These are phyloP conservation scores for Termitomyces bulborhizus DNA, from an alignment of 768 basidiomycete genomes.

Conservation along the genomic window DNA sequence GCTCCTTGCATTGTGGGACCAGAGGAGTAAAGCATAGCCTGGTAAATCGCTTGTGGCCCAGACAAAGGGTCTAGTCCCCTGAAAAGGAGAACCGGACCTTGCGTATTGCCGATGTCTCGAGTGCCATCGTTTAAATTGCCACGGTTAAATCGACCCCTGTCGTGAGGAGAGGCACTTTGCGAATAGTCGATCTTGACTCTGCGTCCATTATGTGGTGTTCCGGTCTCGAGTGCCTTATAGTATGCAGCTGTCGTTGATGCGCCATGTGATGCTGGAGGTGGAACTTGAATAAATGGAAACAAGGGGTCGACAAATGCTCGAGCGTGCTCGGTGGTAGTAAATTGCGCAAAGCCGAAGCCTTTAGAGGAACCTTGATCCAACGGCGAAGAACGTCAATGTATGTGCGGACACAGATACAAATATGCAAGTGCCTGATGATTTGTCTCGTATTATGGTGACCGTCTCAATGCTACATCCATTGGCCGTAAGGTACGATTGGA, in stretches of 20 bases:
- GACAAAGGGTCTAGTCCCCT: conserved; percentile 87
- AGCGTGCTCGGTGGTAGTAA: conserved; percentile 79
- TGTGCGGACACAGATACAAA: conserved; percentile 65
- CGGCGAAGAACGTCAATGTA: conserved; percentile 69
- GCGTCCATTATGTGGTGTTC: conserved; percentile 68
- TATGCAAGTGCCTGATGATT: conserved; percentile 91
- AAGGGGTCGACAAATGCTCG: conserved; percentile 86
- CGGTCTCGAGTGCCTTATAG: conserved; percentile 70
- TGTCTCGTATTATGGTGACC: conserved; percentile 94
- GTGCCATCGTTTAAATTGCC: conserved; percentile 88
- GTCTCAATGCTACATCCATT: conserved; percentile 75
- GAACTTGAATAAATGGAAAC: conserved; percentile 88
- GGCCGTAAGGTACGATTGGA: conserved; percentile 70
- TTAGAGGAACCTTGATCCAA: conserved; percentile 86
- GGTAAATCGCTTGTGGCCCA: conserved; percentile 80
- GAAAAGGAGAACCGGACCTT: conserved; percentile 79
- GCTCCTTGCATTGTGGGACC: conserved; percentile 75
- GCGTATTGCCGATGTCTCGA: conserved; percentile 87
- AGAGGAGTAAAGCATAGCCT: conserved; percentile 77
- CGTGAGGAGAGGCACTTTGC: conserved; percentile 71
- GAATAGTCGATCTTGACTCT: conserved; percentile 96
- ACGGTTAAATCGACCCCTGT: conserved; percentile 51
- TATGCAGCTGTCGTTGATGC: conserved; percentile 68
- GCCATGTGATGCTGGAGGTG: conserved; percentile 86
- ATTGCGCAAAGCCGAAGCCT: conserved; percentile 96